phyloP scores from a whole-genome alignment of 345 rosid genomes.

The Eucalyptus marginata region DNA sequence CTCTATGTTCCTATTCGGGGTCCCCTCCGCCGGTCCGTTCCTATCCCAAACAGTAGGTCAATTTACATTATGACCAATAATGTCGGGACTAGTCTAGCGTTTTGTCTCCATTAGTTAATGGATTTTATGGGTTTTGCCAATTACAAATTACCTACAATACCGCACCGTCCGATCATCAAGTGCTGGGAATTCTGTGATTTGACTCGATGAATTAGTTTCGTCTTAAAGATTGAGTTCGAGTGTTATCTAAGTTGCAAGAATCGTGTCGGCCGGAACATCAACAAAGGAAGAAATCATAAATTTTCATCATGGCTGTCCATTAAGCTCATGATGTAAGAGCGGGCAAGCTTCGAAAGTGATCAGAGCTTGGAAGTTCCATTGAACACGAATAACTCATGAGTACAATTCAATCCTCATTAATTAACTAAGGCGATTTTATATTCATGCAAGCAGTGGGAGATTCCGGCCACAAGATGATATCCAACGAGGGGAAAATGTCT shows the following conservation, averaged over 20 bases:
- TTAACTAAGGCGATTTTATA: neutral
- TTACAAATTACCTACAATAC: neutral
- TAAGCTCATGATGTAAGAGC: neutral
- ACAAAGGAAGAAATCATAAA: neutral
- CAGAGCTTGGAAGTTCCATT: neutral
- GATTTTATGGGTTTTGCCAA: neutral
- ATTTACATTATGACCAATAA: neutral
- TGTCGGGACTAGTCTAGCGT: neutral
- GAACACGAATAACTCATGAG: neutral
- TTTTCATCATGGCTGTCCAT: neutral
- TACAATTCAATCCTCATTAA: neutral
- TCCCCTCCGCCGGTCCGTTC: neutral
- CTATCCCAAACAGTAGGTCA: neutral
- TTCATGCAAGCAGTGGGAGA: neutral
- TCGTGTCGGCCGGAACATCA: neutral
- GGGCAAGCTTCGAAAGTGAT: neutral
- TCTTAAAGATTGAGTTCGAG: neutral
- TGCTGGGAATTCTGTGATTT: neutral
- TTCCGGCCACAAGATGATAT: neutral
- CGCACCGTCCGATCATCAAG: neutral
- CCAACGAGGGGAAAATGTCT: neutral
- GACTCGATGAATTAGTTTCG: neutral
- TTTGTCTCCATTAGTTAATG: neutral
- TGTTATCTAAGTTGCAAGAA: neutral
- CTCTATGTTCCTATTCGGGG: neutral